Conservation (phyloP, 495 filamentous ascomycete genomes). For the Umbilicaria muhlenbergii region DNA sequence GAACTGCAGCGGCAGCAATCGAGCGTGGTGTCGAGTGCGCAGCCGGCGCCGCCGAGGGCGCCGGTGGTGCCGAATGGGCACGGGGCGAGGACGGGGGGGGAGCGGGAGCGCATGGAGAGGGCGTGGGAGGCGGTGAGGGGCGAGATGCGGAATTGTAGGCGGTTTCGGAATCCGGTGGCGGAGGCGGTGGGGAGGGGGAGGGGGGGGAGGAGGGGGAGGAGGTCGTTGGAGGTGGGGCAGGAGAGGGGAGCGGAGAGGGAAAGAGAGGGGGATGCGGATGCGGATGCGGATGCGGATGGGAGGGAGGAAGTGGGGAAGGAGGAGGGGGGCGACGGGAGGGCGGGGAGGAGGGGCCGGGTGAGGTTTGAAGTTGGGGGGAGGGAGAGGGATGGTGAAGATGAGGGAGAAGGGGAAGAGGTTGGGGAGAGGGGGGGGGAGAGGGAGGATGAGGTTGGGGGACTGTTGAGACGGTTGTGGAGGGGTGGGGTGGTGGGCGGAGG, state of each 20-base stretch:
- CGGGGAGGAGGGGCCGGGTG: conserved; percentile 6
- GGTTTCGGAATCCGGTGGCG: conserved; percentile 1
- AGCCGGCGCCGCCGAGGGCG: neutral
- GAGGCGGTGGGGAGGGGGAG: conserved; percentile 1
- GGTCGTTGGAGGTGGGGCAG: neutral
- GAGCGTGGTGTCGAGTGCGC: neutral
- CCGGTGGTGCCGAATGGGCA: conserved; percentile 2
- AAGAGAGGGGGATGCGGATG: neutral
- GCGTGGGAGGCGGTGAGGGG: conserved; percentile 5
- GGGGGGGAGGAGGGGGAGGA: neutral
- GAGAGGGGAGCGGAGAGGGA: neutral
- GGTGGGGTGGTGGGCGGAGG: neutral
- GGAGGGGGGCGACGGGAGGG: neutral
- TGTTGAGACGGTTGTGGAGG: conserved; percentile 12
- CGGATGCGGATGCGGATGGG: neutral
- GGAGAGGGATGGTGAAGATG: neutral
- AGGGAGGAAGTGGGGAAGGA: neutral
- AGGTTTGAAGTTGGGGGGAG: conserved; percentile 10
- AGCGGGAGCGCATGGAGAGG: conserved; percentile 1
- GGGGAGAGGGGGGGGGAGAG: neutral
- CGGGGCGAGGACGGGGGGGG: neutral
- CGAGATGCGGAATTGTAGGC: conserved; percentile 5
- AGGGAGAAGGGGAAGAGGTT: conserved; percentile 1
- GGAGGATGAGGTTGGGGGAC: conserved; percentile 4
- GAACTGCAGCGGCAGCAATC: conserved; percentile 10